Evolutionary conservation across 495 filamentous ascomycete genomes (phyloP), one percentile per base, ranked within the genome.

Genomic region (Haplographium delicatum): DNA sequence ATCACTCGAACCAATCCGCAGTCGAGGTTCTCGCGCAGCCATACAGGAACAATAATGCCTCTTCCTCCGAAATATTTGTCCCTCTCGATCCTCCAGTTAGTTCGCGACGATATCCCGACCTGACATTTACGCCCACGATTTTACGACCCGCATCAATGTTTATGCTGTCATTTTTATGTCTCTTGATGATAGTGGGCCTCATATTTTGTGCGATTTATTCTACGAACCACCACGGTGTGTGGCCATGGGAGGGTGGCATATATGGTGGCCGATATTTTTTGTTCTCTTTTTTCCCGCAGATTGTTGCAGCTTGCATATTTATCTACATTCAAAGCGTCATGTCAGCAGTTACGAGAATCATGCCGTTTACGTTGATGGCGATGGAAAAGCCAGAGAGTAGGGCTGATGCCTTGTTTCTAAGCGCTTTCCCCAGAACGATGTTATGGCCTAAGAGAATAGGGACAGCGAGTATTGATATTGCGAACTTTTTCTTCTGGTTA

Each of bases 261-360:
- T 81, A 83, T 42, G 83, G 81, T 20, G 68, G 70, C 7, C 76
- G 80, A n/a, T 96, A 94, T 62, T 95, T 95, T 64, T 68, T 95
- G 45, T 86, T 94, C 62, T 76, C 88, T 50, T 89, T 90, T 60
- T 63, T 96, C 5, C 90, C 90, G 3, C 88, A 87, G 49, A 69
- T 94, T 1, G 53, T 93, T n/a, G 88, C 81, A 2, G 76, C 78
- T 1, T 54, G 82, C n/a, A 67, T 95, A 13, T 68, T 91, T 22
- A 62, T 95, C 9, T 91, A 84, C 72, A 77, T 83, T 0, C 78
- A 93, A 54, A 78, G 83, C 44, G 67, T 95, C 40, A 78, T 90
- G 58, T 73, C 76, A 1, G 84, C 90, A 13, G 72, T 88, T n/a
- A 81, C 85, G 56, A 84, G 90, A 50, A 76, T 84, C 19, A 70